These are phyloP conservation scores for Lepraria neglecta DNA, from an alignment of 495 filamentous ascomycete genomes.

Conservation along the genomic window DNA sequence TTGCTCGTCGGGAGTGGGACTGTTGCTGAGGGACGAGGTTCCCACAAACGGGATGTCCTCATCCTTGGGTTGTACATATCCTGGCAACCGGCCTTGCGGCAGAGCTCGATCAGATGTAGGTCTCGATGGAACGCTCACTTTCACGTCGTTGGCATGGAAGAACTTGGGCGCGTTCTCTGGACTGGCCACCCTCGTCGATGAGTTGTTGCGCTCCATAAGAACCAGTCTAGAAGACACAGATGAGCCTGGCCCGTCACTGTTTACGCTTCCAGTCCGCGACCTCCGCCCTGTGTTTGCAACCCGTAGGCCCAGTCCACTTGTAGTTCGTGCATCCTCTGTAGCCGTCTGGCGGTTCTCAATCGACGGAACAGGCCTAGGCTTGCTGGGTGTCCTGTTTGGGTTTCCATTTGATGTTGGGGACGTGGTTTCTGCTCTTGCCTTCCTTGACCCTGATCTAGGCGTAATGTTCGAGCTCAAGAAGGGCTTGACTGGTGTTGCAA, in stretches of 20 bases:
- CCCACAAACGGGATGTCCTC: constrained; percentile 6
- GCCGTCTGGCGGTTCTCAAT: constrained; percentile 29
- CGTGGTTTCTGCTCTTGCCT: constrained; percentile 57
- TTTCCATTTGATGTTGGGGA: constrained; percentile 55
- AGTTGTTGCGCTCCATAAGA: constrained; percentile 8
- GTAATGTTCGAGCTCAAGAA: constrained; percentile 63
- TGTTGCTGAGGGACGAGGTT: constrained; percentile 12
- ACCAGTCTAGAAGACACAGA: constrained; percentile 9
- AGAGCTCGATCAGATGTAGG: constrained; percentile 31
- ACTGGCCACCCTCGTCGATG: constrained; percentile 23
- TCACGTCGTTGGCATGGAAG: constrained; percentile 70
- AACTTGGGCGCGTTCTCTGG: constrained; percentile 55
- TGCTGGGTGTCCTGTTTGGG: constrained; percentile 40
- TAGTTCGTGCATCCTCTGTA: constrained; percentile 16
- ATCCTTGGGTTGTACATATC: constrained; percentile 54
- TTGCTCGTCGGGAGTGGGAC: constrained; percentile 13
- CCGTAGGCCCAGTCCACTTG: constrained; percentile 13
- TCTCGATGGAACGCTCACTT: constrained; percentile 33
- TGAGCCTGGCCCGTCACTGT: constrained; percentile 16
- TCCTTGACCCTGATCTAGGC: constrained; percentile 62
- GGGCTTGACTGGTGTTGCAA: constrained; percentile 45
- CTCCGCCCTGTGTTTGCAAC: constrained; percentile 4
- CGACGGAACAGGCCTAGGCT: constrained; percentile 33
- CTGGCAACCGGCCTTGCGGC: constrained; percentile 38
- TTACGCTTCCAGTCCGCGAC: constrained; percentile 17